phyloP scores from a whole-genome alignment of 2,329 filamentous ascomycete genomes.

The Tolypocladium pustulatum region DNA sequence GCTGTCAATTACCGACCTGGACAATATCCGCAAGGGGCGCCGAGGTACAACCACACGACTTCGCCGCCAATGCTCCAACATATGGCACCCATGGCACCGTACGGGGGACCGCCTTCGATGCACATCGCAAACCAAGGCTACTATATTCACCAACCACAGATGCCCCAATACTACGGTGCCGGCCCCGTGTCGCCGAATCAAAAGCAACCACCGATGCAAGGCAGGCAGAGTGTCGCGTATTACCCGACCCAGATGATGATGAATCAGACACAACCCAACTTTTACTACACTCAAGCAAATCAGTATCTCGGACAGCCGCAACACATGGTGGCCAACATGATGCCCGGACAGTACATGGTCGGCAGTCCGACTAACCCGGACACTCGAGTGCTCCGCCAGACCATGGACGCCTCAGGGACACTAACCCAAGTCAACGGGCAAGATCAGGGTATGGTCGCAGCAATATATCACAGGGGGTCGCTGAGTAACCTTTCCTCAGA shows the following conservation, averaged over 20 bases:
- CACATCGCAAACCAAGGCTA: constrained; percentile 31
- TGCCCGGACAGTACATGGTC: constrained; percentile 24
- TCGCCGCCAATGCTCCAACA: constrained; percentile 28
- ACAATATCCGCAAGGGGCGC: constrained; percentile 24
- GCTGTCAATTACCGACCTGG: constrained; percentile 26
- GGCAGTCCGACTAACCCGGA: constrained; percentile 13
- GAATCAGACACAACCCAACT: constrained; percentile 28
- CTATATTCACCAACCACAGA: constrained; percentile 35
- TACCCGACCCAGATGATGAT: constrained; percentile 33
- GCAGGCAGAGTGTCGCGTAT: constrained; percentile 29
- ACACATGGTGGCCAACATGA: constrained; percentile 20
- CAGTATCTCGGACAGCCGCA: constrained; percentile 25
- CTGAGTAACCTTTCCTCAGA: neutral
- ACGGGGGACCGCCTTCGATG: constrained; percentile 25
- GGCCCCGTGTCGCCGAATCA: constrained; percentile 26
- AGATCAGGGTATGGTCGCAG: constrained; percentile 11
- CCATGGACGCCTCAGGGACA: constrained; percentile 4
- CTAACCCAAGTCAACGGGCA: constrained; percentile 7
- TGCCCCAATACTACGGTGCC: constrained; percentile 32
- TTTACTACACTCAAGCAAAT: constrained; percentile 32
- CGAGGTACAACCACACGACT: constrained; percentile 21
- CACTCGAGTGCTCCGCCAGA: constrained; percentile 10
- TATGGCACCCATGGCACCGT: constrained; percentile 29
- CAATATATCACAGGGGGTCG: neutral
- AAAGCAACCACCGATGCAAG: constrained; percentile 21